Conservation (phyloP, 768 basidiomycete species). For the Podaxis pistillaris region DNA sequence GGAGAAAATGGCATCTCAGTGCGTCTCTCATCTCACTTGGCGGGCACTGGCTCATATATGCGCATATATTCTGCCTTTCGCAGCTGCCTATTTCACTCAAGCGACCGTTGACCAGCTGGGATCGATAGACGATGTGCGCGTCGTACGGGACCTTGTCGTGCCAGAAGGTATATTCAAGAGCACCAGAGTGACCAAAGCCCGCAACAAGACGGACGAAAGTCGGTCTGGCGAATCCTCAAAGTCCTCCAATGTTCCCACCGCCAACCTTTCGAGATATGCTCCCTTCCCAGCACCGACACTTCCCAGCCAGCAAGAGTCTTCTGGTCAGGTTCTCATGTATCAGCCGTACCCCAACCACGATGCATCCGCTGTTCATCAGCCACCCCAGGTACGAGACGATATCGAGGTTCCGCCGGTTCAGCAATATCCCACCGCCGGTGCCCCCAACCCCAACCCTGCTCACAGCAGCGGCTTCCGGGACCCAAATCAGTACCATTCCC, state of each 20-base stretch:
- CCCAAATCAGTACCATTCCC: not conserved
- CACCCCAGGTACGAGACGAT: constrained; percentile 20
- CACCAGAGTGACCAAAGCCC: constrained; percentile 55
- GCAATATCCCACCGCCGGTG: not conserved
- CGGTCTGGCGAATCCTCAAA: constrained; percentile 26
- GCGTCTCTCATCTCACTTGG: constrained; percentile 25
- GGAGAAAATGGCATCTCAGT: constrained; percentile 85
- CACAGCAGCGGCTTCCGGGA: constrained; percentile 1
- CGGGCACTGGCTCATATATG: constrained; percentile 2
- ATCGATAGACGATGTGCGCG: constrained; percentile 66
- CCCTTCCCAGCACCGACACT: constrained; percentile 37
- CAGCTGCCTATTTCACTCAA: constrained; percentile 85
- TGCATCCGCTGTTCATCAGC: constrained; percentile 18
- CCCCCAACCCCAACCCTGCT: not conserved
- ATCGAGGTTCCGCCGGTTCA: constrained; percentile 22
- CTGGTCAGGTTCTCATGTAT: constrained; percentile 37
- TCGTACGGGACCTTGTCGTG: constrained; percentile 57
- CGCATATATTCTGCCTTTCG: constrained; percentile 11
- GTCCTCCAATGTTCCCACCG: constrained; percentile 25
- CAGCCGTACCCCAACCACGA: constrained; percentile 35
- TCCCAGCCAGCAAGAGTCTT: constrained; percentile 24
- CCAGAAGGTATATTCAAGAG: constrained; percentile 70
- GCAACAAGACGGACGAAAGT: constrained; percentile 42
- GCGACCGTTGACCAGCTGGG: constrained; percentile 67
- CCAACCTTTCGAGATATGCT: constrained; percentile 33